These are phyloP conservation scores for Termitomyces sp. DNA, from an alignment of 768 basidiomycete genomes.

Conservation along the genomic window DNA sequence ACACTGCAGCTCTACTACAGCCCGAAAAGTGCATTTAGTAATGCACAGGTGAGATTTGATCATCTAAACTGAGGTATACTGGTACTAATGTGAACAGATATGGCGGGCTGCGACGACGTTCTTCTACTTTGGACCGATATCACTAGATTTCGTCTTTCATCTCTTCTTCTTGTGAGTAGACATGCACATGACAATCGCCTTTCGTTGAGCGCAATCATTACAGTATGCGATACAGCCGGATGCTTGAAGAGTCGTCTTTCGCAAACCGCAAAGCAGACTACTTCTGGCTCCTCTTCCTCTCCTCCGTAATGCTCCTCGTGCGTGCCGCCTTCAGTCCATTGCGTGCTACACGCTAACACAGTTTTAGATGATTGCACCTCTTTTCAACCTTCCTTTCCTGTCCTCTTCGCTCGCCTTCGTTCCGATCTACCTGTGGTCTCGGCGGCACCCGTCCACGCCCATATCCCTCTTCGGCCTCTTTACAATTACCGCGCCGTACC, in stretches of 20 bases:
- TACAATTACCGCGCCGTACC: constrained; percentile 93
- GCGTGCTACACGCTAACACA: neutral
- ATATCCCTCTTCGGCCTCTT: constrained; percentile 94
- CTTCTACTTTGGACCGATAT: constrained; percentile 93
- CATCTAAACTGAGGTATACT: neutral
- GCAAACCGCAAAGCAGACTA: constrained; percentile 90
- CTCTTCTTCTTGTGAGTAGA: constrained; percentile 93
- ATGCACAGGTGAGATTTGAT: constrained; percentile 58
- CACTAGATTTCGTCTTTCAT: constrained; percentile 93
- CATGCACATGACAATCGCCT: neutral
- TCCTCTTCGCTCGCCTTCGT: constrained; percentile 92
- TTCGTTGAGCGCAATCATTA: neutral
- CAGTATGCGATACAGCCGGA: constrained; percentile 95
- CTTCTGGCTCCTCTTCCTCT: constrained; percentile 88
- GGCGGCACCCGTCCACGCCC: constrained; percentile 91
- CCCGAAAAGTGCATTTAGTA: constrained; percentile 76
- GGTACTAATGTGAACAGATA: constrained; percentile 39
- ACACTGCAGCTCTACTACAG: constrained; percentile 93
- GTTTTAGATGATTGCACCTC: constrained; percentile 68
- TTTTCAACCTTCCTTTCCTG: constrained; percentile 90
- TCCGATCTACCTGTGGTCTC: constrained; percentile 95
- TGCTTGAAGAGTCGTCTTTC: constrained; percentile 96
- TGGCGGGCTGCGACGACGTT: constrained; percentile 91
- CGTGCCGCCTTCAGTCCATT: constrained; percentile 18
- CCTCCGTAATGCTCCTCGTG: constrained; percentile 82